Percentiles rank a stretch among this genome's conserved stretches.
These are phyloP conservation scores for Talaromyces sp. DNA, from an alignment of 2,329 filamentous ascomycete genomes.

Conservation along the genomic window DNA sequence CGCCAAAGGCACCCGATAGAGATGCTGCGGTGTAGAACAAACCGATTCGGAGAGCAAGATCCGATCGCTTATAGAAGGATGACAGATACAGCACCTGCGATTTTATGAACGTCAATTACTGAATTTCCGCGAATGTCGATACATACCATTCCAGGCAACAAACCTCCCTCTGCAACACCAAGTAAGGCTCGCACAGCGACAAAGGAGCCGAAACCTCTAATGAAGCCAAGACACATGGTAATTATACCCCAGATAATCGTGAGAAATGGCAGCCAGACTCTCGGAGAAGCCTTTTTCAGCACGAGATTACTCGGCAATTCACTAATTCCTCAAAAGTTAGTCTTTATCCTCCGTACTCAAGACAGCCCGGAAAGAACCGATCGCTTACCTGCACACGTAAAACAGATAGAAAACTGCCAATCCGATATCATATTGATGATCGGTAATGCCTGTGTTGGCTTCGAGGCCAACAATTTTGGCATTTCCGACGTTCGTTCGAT, in stretches of 20 bases:
- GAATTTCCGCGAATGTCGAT: background rate
- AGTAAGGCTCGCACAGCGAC: conserved; percentile 61
- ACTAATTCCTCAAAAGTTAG: conserved; percentile 33
- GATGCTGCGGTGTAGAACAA: conserved; percentile 68
- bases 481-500: conserved; percentile 72
- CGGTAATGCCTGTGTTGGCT: conserved; percentile 56
- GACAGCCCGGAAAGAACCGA: too few species aligned
- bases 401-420: conserved; percentile 63
- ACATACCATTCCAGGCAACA: conserved; percentile 64
- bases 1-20: conserved; percentile 64
- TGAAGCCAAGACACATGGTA: conserved; percentile 46
- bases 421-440: conserved; percentile 63
- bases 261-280: conserved; percentile 60
- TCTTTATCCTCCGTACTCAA: background rate
- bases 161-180: conserved; percentile 63
- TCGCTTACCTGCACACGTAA: conserved; percentile 55
- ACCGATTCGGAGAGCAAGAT: conserved; percentile 63
- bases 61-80: conserved; percentile 58
- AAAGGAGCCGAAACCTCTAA: conserved; percentile 52
- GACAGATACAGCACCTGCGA: conserved; percentile 62
- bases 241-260: conserved; percentile 59
- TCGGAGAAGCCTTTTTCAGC: conserved; percentile 60
- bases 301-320: conserved; percentile 65
- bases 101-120: background rate
- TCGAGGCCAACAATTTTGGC: conserved; percentile 65